Conservation (phyloP, 2,329 filamentous ascomycete species). For the Pestalotiopsis sp. region DNA sequence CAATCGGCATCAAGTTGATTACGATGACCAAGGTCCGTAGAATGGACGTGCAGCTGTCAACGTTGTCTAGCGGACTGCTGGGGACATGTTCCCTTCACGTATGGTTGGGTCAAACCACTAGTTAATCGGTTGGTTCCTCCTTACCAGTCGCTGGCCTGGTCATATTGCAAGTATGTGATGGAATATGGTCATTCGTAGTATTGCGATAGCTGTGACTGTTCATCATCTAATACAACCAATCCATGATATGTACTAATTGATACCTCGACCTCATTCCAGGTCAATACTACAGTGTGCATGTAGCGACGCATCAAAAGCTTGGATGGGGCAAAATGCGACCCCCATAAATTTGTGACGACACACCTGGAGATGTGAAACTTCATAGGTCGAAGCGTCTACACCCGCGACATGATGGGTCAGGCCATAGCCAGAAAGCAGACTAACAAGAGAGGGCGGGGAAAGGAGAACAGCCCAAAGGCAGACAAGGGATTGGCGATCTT, state of each 20-base stretch:
- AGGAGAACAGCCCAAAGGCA: slow-evolving; percentile 1
- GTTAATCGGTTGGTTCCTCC: too few relatives aligned
- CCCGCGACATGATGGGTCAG: slow-evolving; percentile 8
- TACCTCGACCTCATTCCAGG: not conserved
- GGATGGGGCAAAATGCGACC: not conserved
- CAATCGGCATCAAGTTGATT: not conserved
- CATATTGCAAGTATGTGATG: not conserved
- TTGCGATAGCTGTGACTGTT: not conserved
- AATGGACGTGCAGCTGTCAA: not conserved
- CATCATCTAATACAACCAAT: not conserved
- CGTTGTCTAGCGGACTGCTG: not conserved
- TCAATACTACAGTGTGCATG: not conserved
- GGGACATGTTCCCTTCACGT: too few relatives aligned
- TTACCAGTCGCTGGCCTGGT: not conserved
- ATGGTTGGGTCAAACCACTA: too few relatives aligned
- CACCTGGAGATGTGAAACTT: slow-evolving; percentile 7
- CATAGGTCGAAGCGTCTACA: slow-evolving; percentile 10
- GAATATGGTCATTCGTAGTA: not conserved
- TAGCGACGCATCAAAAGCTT: not conserved
- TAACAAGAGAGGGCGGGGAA: slow-evolving; percentile 3
- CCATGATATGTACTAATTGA: not conserved
- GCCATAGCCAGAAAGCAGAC: not conserved
- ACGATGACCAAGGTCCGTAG: not conserved
- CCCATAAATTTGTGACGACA: not conserved
- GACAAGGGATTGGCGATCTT: not conserved